These are phyloP conservation scores for Guadua angustifolia DNA, from an alignment of 176 grass and related monocot species.

Conservation along the genomic window DNA sequence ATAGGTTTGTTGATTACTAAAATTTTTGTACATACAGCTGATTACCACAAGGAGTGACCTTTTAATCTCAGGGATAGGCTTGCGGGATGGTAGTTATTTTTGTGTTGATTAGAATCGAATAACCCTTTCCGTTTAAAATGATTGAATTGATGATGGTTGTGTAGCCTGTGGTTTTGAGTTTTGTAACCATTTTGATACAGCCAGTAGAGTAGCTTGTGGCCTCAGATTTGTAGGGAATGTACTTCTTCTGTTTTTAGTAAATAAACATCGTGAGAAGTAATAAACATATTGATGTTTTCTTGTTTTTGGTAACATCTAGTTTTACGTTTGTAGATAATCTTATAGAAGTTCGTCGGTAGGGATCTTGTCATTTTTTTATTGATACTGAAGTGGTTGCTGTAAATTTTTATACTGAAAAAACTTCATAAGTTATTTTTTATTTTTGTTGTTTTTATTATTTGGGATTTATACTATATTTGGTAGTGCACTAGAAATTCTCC, in stretches of 20 bases:
- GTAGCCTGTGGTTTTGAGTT: not conserved
- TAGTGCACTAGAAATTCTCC: not conserved
- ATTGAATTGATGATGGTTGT: not conserved
- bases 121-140: not conserved
- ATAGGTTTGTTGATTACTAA: not conserved
- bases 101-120: not conserved
- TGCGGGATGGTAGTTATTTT: not conserved
- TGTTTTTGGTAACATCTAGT: slow-evolving; percentile 24
- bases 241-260: slow-evolving; percentile 1
- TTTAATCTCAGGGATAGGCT: not conserved
- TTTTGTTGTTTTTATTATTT: not conserved
- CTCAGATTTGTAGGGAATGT: slow-evolving; percentile 12
- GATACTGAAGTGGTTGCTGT: not conserved
- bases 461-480: not conserved
- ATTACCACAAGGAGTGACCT: not conserved
- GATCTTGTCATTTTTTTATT: not conserved
- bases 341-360: slow-evolving; percentile 2
- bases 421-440: not conserved
- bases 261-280: slow-evolving; percentile 1
- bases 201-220: not conserved
- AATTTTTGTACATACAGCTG: not conserved
- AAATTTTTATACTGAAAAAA: not conserved
- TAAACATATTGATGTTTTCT: not conserved
- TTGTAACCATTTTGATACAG: not conserved
- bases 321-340: slow-evolving; percentile 6